Evolutionary conservation across 371 early-diverging fungal genomes (phyloP).

Genomic region (Conidiobolus incongruus): DNA sequence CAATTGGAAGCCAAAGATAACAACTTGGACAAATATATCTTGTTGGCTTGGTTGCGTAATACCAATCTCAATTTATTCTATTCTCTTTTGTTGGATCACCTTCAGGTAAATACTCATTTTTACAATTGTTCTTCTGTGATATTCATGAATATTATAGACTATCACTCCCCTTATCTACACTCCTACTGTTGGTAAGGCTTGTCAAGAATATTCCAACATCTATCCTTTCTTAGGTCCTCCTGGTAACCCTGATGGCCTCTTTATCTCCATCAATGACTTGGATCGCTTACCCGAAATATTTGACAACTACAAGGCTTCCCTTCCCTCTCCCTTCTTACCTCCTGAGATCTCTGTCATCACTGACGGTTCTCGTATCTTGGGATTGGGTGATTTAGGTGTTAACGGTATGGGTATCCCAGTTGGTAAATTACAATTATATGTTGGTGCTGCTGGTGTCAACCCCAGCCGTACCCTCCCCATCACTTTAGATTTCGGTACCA

Average conservation of each 20-base stretch:
- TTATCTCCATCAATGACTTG: conserved; percentile 47
- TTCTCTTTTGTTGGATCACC: conserved; percentile 38
- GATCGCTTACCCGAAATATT: conserved; percentile 42
- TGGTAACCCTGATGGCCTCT: conserved; percentile 61
- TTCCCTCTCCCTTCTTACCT: conserved; percentile 13
- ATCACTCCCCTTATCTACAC: conserved; percentile 70
- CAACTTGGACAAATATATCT: conserved; percentile 54
- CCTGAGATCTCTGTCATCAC: conserved; percentile 74
- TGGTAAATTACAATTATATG: conserved; percentile 76
- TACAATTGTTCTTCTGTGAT: too few relatives aligned
- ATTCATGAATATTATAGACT: conserved; percentile 16
- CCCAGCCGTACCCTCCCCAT: conserved; percentile 72
- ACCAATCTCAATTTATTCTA: conserved; percentile 62
- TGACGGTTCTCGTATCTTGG: conserved; percentile 80
- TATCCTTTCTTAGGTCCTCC: conserved; percentile 58
- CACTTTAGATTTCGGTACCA: conserved; percentile 71
- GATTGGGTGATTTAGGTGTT: conserved; percentile 77
- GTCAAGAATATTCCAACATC: conserved; percentile 67
- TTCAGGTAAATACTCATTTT: conserved; percentile 26
- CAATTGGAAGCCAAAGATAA: conserved; percentile 32
- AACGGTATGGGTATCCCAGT: conserved; percentile 84
- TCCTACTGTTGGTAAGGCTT: conserved; percentile 82
- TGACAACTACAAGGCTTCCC: conserved; percentile 25
- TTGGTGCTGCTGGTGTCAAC: conserved; percentile 74
- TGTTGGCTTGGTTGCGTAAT: conserved; percentile 53